These are phyloP conservation scores for Dendrobium nobile DNA, from an alignment of 106 monocot genomes.

Conservation along the genomic window DNA sequence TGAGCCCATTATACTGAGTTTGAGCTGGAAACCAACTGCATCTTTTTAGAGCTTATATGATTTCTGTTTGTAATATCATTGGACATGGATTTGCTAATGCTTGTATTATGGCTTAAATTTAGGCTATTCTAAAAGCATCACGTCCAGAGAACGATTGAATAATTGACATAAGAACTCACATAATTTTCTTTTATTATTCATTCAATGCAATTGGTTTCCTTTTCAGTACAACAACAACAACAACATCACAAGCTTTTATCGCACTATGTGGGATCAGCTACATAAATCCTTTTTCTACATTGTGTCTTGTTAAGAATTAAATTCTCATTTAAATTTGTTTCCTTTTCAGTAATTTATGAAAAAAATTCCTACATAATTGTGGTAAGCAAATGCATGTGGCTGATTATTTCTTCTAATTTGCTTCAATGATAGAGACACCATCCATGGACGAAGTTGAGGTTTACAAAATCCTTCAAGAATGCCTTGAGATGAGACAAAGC, in stretches of 20 bases:
- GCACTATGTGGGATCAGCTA: no score
- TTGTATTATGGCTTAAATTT: not conserved
- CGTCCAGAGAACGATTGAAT: not conserved
- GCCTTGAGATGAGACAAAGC: conserved; percentile 67
- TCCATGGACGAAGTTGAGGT: conserved; percentile 80
- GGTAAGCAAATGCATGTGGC: not conserved
- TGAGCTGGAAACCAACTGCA: not conserved
- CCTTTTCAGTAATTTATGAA: not conserved
- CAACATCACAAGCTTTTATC: no score
- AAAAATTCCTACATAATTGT: not conserved
- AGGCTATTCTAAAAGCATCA: not conserved
- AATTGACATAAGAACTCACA: no score
- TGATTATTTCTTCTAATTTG: not conserved
- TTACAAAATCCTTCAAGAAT: conserved; percentile 81
- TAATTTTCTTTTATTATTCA: not conserved
- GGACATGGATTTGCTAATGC: not conserved
- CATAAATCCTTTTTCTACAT: no score
- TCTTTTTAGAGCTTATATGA: not conserved
- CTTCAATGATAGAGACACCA: conserved; percentile 57
- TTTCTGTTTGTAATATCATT: not conserved
- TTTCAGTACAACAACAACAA: not conserved
- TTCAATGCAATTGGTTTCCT: not conserved
- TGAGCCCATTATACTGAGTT: not conserved
- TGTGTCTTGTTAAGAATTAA: no score
- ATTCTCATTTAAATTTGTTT: not conserved